phyloP scores from a whole-genome alignment of 2,329 filamentous ascomycete species.

The Fusarium sp. region DNA sequence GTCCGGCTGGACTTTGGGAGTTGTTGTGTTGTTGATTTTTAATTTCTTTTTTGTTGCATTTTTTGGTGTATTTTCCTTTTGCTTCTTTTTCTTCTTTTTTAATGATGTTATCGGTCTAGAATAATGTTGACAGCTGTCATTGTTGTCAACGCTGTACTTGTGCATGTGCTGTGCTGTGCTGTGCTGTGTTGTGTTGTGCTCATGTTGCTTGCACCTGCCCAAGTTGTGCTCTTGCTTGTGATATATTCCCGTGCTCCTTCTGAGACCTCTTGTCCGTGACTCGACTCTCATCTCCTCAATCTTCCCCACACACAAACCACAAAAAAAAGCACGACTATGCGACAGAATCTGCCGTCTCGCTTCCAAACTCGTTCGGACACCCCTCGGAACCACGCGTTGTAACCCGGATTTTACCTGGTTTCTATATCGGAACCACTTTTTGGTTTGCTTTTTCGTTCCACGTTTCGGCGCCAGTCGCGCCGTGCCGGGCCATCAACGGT shows the following conservation, averaged over 20 bases:
- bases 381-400: conserved; percentile 11
- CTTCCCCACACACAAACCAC: conserved; percentile 12
- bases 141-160: not conserved
- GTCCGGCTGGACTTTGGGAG: not conserved
- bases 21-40: not conserved
- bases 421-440: conserved; percentile 34
- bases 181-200: not conserved
- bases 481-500: conserved; percentile 2
- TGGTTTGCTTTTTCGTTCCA: conserved; percentile 19
- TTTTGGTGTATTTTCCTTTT: not conserved
- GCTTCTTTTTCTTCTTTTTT: not conserved
- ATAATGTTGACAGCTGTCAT: not conserved
- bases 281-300: conserved; percentile 8
- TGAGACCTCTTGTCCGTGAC: not conserved
- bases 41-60: not conserved
- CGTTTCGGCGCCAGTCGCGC: conserved; percentile 15
- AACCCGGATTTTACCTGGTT: conserved; percentile 19
- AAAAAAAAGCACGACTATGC: conserved; percentile 6
- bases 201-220: not conserved
- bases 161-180: not conserved
- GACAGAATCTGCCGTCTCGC: conserved; percentile 3
- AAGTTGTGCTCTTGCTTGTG: not conserved
- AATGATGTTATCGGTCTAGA: not conserved
- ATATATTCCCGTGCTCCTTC: conserved; percentile 2
- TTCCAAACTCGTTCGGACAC: conserved; percentile 14